Conservation (phyloP, 108 stramenopile genomes). For the Cyclostephanos tholiformis region DNA sequence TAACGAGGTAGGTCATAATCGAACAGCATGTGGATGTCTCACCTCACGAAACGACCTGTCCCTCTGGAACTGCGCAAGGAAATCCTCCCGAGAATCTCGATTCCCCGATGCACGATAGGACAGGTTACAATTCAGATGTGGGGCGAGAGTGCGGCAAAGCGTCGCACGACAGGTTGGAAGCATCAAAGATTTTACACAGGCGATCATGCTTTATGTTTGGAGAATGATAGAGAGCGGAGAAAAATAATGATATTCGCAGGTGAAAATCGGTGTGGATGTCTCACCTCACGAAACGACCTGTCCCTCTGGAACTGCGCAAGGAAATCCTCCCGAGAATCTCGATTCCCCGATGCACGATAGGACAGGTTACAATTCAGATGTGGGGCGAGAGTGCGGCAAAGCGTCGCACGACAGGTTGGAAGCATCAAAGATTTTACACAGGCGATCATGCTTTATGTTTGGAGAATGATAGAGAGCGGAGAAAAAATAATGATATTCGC, state of each 20-base stretch:
- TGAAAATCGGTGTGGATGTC: neutral
- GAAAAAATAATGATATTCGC: too few relatives aligned
- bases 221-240: neutral
- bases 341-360: neutral
- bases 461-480: neutral
- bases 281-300: constrained; percentile 9
- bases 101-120: neutral
- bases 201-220: neutral
- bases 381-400: neutral
- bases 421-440: neutral
- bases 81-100: neutral
- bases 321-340: neutral
- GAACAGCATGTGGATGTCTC: neutral
- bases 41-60: constrained; percentile 8
- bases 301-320: neutral
- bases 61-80: neutral
- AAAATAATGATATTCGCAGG: too few relatives aligned
- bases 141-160: neutral
- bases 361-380: neutral
- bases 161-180: neutral
- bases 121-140: neutral
- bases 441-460: neutral
- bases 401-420: neutral
- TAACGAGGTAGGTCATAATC: neutral
- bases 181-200: neutral